These are phyloP conservation scores for Plasmodium gallinaceum DNA, from an alignment of 169 alveolate genomes.

Conservation along the genomic window DNA sequence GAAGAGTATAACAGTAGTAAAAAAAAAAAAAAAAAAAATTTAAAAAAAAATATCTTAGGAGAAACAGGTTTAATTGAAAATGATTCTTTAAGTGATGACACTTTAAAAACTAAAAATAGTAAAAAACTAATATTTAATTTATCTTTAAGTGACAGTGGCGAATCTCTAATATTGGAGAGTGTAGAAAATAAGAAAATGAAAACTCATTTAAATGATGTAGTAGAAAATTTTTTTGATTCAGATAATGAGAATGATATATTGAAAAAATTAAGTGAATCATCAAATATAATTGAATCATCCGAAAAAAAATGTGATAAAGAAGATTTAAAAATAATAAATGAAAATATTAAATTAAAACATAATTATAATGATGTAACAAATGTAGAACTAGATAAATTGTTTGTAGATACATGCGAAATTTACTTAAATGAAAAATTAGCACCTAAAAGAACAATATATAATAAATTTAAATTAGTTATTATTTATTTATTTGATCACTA, in stretches of 20 bases:
- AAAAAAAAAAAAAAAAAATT: neutral
- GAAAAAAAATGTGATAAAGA: conserved; percentile 9
- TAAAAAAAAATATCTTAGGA: neutral
- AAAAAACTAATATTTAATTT: conserved; percentile 48
- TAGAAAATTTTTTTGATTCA: neutral
- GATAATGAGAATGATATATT: neutral
- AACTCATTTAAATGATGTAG: neutral
- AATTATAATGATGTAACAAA: neutral
- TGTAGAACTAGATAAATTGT: conserved; percentile 21
- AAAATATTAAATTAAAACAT: neutral
- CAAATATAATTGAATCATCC: neutral
- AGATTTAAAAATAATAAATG: conserved; percentile 7
- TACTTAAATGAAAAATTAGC: conserved; percentile 36
- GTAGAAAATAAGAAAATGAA: neutral
- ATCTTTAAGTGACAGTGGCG: conserved; percentile 29
- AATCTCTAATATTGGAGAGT: neutral
- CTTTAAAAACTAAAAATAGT: conserved; percentile 1
- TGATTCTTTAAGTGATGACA: conserved; percentile 1
- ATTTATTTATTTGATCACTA: conserved; percentile 45
- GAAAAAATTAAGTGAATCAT: neutral
- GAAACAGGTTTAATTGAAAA: neutral
- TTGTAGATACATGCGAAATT: conserved; percentile 36
- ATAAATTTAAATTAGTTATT: conserved; percentile 23
- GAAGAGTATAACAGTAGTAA: neutral
- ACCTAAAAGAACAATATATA: neutral